Conservation (phyloP, 495 filamentous ascomycete species). For the Penicillium psychrofluorescens region DNA sequence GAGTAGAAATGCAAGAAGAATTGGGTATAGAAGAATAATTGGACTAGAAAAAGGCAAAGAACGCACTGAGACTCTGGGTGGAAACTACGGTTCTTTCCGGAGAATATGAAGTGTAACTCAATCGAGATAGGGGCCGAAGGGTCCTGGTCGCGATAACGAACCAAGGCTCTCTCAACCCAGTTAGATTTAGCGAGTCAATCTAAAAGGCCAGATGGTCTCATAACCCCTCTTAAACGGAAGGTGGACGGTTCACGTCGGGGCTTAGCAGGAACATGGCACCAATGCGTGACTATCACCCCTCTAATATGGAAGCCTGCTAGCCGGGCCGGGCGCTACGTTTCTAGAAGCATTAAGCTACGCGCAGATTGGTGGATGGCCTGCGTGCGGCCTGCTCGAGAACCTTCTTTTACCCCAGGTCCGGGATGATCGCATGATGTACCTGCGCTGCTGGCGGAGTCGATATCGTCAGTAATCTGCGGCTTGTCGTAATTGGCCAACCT, state of each 20-base stretch:
- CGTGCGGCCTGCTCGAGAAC: neutral
- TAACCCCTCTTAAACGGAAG: too few relatives aligned
- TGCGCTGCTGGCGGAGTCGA: conserved; percentile 20
- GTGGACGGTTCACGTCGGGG: neutral
- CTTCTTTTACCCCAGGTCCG: conserved; percentile 22
- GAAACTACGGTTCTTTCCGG: too few relatives aligned
- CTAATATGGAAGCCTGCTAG: conserved; percentile 2
- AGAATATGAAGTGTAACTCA: too few relatives aligned
- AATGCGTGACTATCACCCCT: conserved; percentile 19
- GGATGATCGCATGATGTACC: conserved; percentile 20
- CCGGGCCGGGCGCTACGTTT: conserved; percentile 14
- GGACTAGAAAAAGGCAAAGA: too few relatives aligned
- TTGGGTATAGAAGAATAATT: neutral
- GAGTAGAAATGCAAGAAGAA: neutral
- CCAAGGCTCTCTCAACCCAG: too few relatives aligned
- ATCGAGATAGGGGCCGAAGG: too few relatives aligned
- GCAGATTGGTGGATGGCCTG: conserved; percentile 19
- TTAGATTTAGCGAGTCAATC: too few relatives aligned
- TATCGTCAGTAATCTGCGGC: conserved; percentile 21
- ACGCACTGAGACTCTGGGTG: too few relatives aligned
- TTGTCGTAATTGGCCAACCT: conserved; percentile 23
- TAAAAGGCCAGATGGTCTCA: too few relatives aligned
- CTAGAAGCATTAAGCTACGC: conserved; percentile 17
- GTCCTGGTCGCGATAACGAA: too few relatives aligned
- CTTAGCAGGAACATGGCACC: neutral